These are phyloP conservation scores for Brassica balearica DNA, from an alignment of 441 rosid species.

Conservation along the genomic window DNA sequence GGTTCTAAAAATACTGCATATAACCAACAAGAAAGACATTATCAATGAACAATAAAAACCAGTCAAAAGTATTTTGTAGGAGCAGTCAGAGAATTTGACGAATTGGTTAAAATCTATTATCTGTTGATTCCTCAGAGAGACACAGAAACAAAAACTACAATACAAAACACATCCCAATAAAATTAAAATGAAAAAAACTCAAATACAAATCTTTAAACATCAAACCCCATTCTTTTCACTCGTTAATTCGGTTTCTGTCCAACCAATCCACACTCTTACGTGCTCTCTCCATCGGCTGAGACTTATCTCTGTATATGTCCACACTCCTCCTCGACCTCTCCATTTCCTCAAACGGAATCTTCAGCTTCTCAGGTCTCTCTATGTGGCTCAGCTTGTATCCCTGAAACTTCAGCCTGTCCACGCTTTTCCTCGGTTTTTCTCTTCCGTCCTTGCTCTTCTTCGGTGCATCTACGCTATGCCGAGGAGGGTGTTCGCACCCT, in stretches of 20 bases:
- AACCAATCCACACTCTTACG: constrained; percentile 78
- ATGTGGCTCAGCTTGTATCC: constrained; percentile 70
- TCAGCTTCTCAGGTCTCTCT: constrained; percentile 62
- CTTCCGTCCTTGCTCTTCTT: constrained; percentile 65
- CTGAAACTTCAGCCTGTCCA: constrained; percentile 61
- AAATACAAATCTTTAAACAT: constrained; percentile 33
- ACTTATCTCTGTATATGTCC: constrained; percentile 60
- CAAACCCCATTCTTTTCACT: constrained; percentile 16
- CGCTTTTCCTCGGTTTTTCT: constrained; percentile 64
- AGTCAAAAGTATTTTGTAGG: constrained; percentile 15
- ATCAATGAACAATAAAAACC: not conserved
- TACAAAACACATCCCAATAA: constrained; percentile 42
- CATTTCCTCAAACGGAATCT: constrained; percentile 59
- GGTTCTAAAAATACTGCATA: too few relatives aligned
- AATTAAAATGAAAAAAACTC: constrained; percentile 35
- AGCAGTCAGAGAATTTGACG: constrained; percentile 25
- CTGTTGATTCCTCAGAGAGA: constrained; percentile 22
- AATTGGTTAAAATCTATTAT: constrained; percentile 34
- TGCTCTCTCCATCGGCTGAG: constrained; percentile 60
- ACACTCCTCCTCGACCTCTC: constrained; percentile 73
- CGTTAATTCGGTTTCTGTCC: constrained; percentile 58
- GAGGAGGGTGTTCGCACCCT: constrained; percentile 49
- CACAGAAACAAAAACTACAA: constrained; percentile 37
- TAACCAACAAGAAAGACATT: too few relatives aligned
- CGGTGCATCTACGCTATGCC: constrained; percentile 66